Percentiles rank a stretch among this genome's conserved stretches.
These are phyloP conservation scores for Nicotiana sylvestris DNA, from an alignment of 257 asterid species.

Conservation along the genomic window DNA sequence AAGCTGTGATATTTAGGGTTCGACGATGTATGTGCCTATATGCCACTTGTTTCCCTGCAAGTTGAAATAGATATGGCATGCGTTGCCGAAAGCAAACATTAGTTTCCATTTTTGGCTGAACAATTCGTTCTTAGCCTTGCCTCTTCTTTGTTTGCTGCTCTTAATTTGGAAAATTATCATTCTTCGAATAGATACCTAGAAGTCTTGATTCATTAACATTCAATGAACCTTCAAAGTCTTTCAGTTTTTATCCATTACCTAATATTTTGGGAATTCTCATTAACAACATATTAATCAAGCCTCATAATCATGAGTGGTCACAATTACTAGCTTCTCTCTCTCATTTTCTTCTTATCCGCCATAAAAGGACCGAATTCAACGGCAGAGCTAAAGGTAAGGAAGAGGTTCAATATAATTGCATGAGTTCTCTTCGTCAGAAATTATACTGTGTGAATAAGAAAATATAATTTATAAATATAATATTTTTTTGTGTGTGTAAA, in stretches of 20 bases:
- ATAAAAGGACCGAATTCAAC: too few relatives aligned
- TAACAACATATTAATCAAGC: background rate
- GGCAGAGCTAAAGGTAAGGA: too few relatives aligned
- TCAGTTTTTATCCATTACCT: background rate
- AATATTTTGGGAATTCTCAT: background rate
- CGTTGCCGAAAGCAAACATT: background rate
- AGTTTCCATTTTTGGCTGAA: constrained; percentile 1
- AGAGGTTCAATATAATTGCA: too few relatives aligned
- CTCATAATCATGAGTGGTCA: background rate
- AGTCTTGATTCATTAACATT: background rate
- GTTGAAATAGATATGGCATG: background rate
- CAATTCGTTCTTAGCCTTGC: background rate
- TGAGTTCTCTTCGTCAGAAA: too few relatives aligned
- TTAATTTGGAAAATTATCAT: background rate
- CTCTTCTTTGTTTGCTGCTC: background rate
- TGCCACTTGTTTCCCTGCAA: background rate
- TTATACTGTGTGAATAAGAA: too few relatives aligned
- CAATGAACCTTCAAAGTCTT: background rate
- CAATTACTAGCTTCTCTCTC: background rate
- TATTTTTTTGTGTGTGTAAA: too few relatives aligned
- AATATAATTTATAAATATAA: too few relatives aligned
- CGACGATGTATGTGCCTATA: background rate
- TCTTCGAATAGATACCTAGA: background rate
- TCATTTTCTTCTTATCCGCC: too few relatives aligned
- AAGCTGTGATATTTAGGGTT: background rate